phyloP scores from a whole-genome alignment of 78 protist species.

The Cavenderia fasciculata region DNA sequence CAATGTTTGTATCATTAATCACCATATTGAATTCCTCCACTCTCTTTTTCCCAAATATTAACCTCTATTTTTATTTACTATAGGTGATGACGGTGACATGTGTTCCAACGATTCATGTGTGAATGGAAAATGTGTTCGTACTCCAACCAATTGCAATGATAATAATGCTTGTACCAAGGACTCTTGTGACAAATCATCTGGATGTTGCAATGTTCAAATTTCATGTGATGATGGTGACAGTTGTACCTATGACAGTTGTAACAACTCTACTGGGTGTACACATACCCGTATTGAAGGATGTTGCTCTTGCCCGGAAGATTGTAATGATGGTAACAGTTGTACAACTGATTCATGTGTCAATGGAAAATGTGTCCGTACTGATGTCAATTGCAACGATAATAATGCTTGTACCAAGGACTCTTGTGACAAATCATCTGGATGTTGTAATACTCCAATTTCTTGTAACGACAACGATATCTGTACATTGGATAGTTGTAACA shows the following conservation, averaged over 20 bases:
- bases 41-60: no score
- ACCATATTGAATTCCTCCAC: no score
- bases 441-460: not conserved
- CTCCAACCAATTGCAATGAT: constrained; percentile 46
- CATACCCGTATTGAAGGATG: constrained; percentile 6
- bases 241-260: constrained; percentile 18
- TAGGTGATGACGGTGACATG: not conserved
- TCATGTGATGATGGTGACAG: not conserved
- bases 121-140: constrained; percentile 2
- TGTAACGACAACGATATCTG: constrained; percentile 5
- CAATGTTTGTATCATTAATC: no score
- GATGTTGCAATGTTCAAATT: constrained; percentile 3
- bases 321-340: constrained; percentile 49
- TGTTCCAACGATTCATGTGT: constrained; percentile 26
- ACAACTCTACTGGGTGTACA: not conserved
- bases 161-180: constrained; percentile 12
- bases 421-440: constrained; percentile 3
- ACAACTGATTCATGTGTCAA: constrained; percentile 25
- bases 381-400: not conserved
- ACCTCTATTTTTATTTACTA: no score
- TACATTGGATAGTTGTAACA: constrained; percentile 19
- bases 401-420: constrained; percentile 48
- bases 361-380: not conserved
- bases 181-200: constrained; percentile 2
- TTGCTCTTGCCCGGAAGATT: not conserved